Evolutionary conservation across 192 early-diverging fungal species (phyloP).

Genomic region (Rhizoclosmatium sp.): DNA sequence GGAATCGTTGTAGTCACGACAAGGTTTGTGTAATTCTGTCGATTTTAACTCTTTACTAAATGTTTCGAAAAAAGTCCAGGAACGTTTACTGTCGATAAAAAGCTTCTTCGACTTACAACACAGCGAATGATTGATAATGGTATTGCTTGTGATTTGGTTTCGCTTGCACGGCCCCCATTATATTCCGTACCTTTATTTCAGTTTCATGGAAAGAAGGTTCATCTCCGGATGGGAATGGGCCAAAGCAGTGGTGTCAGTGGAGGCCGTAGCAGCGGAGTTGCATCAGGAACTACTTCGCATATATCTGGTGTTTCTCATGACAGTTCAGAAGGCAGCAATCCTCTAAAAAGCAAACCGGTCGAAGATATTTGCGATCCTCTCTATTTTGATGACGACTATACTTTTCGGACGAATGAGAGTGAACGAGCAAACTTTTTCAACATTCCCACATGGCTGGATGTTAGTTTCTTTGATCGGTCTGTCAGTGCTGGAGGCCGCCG

Average conservation of each 20-base stretch:
- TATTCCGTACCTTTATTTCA: constrained; percentile 89
- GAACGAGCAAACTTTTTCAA: constrained; percentile 58
- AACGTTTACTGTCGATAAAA: constrained; percentile 86
- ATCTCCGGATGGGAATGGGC: constrained; percentile 2
- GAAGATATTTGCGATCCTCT: constrained; percentile 60
- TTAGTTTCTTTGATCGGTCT: constrained; percentile 79
- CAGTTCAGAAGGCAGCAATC: constrained; percentile 13
- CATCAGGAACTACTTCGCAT: background rate
- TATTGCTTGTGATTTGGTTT: constrained; percentile 90
- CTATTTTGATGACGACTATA: constrained; percentile 50
- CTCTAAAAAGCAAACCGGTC: background rate
- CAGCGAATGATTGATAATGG: constrained; percentile 94
- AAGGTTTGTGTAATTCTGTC: constrained; percentile 31
- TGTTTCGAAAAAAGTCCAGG: constrained; percentile 62
- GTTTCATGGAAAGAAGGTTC: constrained; percentile 66
- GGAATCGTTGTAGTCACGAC: constrained; percentile 90
- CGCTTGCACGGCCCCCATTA: constrained; percentile 85
- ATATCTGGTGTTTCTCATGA: constrained; percentile 8
- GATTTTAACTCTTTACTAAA: background rate
- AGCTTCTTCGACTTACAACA: constrained; percentile 86
- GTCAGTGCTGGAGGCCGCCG: constrained; percentile 38
- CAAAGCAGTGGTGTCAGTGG: background rate
- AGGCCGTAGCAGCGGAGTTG: background rate
- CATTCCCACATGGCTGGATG: constrained; percentile 92
- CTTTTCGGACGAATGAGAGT: constrained; percentile 31